Base-by-base conservation (phyloP, 768 basidiomycete species). In the Boletus subparvulus region DNA sequence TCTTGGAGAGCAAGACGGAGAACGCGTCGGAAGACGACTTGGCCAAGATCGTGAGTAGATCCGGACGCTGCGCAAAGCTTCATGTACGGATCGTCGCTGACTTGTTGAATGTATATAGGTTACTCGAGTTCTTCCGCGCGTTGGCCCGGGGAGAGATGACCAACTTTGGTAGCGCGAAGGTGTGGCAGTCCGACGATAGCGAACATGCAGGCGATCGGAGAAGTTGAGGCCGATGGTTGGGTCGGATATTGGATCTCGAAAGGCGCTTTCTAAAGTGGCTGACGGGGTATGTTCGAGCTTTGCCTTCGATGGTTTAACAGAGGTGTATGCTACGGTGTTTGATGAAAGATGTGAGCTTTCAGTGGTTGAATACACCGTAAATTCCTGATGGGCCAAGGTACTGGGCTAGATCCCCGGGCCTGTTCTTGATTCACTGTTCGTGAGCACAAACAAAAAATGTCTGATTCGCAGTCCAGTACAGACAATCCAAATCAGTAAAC, bases 61-160 rank as follows among this genome's bases (percentile, higher is more conserved):
- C 21, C 7, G 10, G 1, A 19, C 3, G 19, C 4, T 35, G 21
- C 21, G 21, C 21, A 21, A 2, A 1, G 21, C 21, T 21, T 3
- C 8, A n/a, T 40, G n/a, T 7, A n/a, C 39, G 39, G 26, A 11
- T 21, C 9, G 28, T 28, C 3, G 24, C 36, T 50, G 7, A 56
- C 28, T 13, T 7, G 8, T 11, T 24, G 16, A 12, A 24, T 6
- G 5, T 42, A 4, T 9, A 11, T 21, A 74, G 76, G 51, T 43
- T 75, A 1, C 61, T 75, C 19, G 68, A 69, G 41, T 75, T 71
- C 54, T 71, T 73, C 64, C 72, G 69, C 8, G 35, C 17, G 19
- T 52, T 72, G 52, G 51, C 64, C 6, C 44, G 37, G 0, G 64
- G 60, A 9, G 68, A 74, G 13, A 56, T 66, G 57, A 45, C 64